Conservation (phyloP, 352 stramenopile genomes). For the Phytopythium delawarense region DNA sequence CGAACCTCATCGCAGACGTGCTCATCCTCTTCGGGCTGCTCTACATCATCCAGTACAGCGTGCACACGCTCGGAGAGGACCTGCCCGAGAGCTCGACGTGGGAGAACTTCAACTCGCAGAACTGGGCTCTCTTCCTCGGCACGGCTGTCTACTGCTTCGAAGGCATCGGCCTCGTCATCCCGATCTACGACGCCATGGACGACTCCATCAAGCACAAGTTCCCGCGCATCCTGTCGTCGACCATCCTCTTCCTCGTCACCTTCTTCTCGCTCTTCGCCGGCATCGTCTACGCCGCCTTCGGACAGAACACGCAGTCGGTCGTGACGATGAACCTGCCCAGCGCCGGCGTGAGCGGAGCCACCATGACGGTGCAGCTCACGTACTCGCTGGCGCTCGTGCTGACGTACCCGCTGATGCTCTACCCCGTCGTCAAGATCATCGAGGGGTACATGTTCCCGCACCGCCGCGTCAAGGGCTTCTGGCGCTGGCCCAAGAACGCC, state of each 20-base stretch:
- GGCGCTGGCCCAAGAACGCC: constrained; percentile 64
- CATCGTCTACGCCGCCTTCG: constrained; percentile 52
- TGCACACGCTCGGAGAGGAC: constrained; percentile 33
- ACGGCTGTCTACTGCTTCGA: constrained; percentile 71
- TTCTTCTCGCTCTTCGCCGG: constrained; percentile 55
- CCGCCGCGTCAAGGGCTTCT: constrained; percentile 45
- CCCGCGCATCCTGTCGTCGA: constrained; percentile 38
- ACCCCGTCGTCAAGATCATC: constrained; percentile 67
- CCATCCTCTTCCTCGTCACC: constrained; percentile 46
- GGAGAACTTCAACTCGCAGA: constrained; percentile 64
- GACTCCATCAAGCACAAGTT: constrained; percentile 58
- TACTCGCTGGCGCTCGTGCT: constrained; percentile 66
- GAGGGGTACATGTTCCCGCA: constrained; percentile 54
- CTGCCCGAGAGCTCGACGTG: constrained; percentile 29
- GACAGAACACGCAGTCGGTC: constrained; percentile 46
- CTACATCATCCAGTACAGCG: constrained; percentile 56
- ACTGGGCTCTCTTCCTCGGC: constrained; percentile 56
- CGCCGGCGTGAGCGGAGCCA: constrained; percentile 41
- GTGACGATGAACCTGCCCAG: constrained; percentile 58
- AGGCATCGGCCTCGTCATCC: constrained; percentile 65
- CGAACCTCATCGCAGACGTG: constrained; percentile 58
- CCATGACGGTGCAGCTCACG: constrained; percentile 59
- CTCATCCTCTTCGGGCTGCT: constrained; percentile 53
- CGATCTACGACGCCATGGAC: constrained; percentile 66
- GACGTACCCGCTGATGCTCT: constrained; percentile 72